These are phyloP conservation scores for Cryptococcus sp. DNA, from an alignment of 1,284 basidiomycete genomes.

Conservation along the genomic window DNA sequence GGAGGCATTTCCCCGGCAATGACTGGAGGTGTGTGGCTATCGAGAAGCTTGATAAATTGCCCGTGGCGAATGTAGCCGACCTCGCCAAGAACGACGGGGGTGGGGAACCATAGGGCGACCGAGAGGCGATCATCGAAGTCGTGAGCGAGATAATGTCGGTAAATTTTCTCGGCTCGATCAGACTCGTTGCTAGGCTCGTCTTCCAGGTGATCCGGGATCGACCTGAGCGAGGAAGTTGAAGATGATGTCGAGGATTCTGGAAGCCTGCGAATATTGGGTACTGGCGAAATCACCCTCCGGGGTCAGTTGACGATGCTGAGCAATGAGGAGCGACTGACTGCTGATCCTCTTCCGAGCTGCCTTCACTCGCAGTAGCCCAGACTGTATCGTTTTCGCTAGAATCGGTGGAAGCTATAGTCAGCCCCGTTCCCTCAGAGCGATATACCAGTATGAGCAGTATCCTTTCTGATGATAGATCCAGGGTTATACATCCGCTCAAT, in stretches of 20 bases:
- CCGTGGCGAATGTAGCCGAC: conserved; percentile 67
- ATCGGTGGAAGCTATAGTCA: not conserved
- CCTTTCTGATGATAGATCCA: conserved; percentile 34
- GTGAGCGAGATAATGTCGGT: conserved; percentile 51
- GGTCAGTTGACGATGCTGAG: no score
- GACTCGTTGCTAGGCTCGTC: conserved; percentile 19
- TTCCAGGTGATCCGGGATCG: conserved; percentile 16
- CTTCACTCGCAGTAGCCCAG: conserved; percentile 15
- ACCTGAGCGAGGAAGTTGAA: conserved; percentile 20
- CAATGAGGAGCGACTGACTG: not conserved
- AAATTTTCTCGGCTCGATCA: conserved; percentile 38
- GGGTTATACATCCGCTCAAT: conserved; percentile 11
- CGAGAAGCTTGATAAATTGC: conserved; percentile 64
- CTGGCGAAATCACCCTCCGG: conserved; percentile 15
- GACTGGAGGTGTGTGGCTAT: conserved; percentile 46
- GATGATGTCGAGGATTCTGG: conserved; percentile 14
- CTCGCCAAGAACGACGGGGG: conserved; percentile 58
- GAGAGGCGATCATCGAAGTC: conserved; percentile 64
- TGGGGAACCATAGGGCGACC: conserved; percentile 66
- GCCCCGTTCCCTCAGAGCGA: not conserved
- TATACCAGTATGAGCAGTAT: conserved; percentile 50
- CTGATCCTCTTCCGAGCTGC: conserved; percentile 5
- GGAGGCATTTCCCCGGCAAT: conserved; percentile 16
- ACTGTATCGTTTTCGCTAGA: conserved; percentile 6
- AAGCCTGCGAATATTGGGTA: conserved; percentile 5